Conservation (phyloP, 2,329 filamentous ascomycete genomes). For the Colletotrichum cuscutae region DNA sequence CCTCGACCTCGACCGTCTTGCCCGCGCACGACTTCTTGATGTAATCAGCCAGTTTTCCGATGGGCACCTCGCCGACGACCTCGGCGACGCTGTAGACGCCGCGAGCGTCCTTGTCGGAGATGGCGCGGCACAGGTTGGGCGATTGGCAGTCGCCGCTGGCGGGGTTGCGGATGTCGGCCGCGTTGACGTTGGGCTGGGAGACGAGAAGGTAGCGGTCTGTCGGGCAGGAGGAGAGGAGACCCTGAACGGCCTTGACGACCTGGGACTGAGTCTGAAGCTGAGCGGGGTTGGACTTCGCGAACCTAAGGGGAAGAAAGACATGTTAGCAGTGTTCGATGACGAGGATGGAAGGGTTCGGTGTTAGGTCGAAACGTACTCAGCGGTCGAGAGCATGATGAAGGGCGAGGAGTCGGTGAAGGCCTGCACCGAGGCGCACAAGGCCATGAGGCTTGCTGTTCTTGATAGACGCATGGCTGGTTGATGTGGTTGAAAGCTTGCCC, state of each 20-base stretch:
- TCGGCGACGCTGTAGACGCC: constrained; percentile 64
- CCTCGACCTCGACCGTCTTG: constrained; percentile 50
- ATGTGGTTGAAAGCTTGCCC: constrained; percentile 19
- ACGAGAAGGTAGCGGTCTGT: constrained; percentile 82
- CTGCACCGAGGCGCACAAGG: constrained; percentile 66
- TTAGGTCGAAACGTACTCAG: constrained; percentile 68
- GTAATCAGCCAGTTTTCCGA: constrained; percentile 52
- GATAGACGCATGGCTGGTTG: constrained; percentile 63
- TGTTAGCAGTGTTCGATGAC: constrained; percentile 19
- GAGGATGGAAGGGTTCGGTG: neutral
- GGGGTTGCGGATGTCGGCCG: constrained; percentile 70
- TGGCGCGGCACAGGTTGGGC: constrained; percentile 61
- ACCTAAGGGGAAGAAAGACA: constrained; percentile 37
- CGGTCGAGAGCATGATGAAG: constrained; percentile 87
- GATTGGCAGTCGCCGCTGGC: constrained; percentile 56
- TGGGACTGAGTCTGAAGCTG: constrained; percentile 62
- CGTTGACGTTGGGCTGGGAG: constrained; percentile 78
- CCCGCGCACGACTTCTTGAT: constrained; percentile 59
- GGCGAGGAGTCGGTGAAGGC: constrained; percentile 90
- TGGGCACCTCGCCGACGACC: constrained; percentile 62
- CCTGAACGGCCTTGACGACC: constrained; percentile 54
- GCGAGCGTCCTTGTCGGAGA: constrained; percentile 46
- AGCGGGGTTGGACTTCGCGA: constrained; percentile 47
- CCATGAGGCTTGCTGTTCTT: constrained; percentile 60
- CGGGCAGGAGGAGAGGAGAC: constrained; percentile 74